phyloP scores from a whole-genome alignment of 148 eudicot genomes.

The Vaccinium vitisidaea region DNA sequence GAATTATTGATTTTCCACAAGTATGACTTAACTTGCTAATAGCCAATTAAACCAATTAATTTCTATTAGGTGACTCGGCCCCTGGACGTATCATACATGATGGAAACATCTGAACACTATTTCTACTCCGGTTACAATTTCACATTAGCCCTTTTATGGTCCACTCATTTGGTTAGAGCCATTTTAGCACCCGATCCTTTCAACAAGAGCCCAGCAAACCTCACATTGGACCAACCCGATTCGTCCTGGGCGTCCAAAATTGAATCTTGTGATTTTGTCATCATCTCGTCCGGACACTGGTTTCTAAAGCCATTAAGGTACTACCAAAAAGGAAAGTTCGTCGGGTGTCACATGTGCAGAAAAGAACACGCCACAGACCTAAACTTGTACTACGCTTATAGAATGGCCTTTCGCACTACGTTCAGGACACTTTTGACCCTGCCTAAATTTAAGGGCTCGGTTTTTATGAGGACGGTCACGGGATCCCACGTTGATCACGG shows the following conservation, averaged over 20 bases:
- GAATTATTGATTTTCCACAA: too few species aligned
- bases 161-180: constrained; percentile 25
- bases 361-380: constrained; percentile 24
- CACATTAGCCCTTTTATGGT: constrained; percentile 29
- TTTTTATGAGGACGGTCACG: constrained; percentile 52
- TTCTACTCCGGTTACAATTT: constrained; percentile 35
- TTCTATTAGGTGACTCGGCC: constrained; percentile 26
- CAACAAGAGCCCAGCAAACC: constrained; percentile 27
- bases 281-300: constrained; percentile 62
- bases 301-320: constrained; percentile 40
- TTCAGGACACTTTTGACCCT: constrained; percentile 35
- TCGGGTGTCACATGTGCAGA: constrained; percentile 55
- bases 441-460: constrained; percentile 42
- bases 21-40: background rate
- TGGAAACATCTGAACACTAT: constrained; percentile 28
- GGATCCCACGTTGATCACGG: constrained; percentile 51
- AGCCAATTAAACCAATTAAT: background rate
- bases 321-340: constrained; percentile 35
- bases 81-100: constrained; percentile 15
- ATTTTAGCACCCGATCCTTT: background rate
- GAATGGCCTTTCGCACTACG: constrained; percentile 47
- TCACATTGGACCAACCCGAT: constrained; percentile 50
- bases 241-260: constrained; percentile 49
- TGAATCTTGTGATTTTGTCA: constrained; percentile 41
- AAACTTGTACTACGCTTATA: constrained; percentile 38